Conservation (phyloP, 2,329 filamentous ascomycete species). For the Didymella segeticola region DNA sequence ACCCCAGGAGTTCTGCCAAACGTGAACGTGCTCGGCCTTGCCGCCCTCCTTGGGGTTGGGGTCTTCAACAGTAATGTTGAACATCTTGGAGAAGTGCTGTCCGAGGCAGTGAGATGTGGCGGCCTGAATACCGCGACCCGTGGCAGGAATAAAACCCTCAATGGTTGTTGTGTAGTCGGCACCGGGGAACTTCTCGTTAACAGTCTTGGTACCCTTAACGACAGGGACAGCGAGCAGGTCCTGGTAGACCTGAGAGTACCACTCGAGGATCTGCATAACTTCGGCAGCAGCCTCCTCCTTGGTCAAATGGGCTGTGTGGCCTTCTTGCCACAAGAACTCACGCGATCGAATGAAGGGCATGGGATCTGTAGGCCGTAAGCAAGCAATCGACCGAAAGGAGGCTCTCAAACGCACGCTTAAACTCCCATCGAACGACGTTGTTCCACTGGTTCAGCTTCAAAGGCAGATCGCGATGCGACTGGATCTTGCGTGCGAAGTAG, state of each 20-base stretch:
- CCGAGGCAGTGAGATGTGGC: conserved; percentile 93
- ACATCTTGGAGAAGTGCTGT: conserved; percentile 99
- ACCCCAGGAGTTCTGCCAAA: conserved; percentile 99
- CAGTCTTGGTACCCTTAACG: conserved; percentile 91
- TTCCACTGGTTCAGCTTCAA: conserved; percentile 98
- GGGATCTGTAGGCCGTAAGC: conserved; percentile 46
- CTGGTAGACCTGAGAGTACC: conserved; percentile 91
- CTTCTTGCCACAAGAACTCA: conserved; percentile 98
- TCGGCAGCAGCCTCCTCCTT: conserved; percentile 82
- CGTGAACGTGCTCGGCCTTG: conserved; percentile 74
- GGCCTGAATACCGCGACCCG: conserved; percentile 95
- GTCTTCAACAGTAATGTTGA: conserved; percentile 96
- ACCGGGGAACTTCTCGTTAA: conserved; percentile 97
- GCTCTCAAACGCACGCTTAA: conserved; percentile 66
- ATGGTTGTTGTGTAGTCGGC: conserved; percentile 96
- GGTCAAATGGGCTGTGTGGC: conserved; percentile 89
- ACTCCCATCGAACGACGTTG: conserved; percentile 93
- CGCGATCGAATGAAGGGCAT: conserved; percentile 81
- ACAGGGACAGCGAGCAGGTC: conserved; percentile 93
- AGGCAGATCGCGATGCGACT: conserved; percentile 92
- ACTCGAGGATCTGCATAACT: conserved; percentile 90
- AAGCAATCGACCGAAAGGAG: conserved; percentile 46
- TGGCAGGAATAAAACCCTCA: conserved; percentile 95
- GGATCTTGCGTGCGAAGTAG: conserved; percentile 96
- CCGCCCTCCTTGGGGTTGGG: conserved; percentile 70